A percentile compares a stretch with the other conserved stretches of the same genome.
These are phyloP conservation scores for Yamadazyma laniorum DNA, from an alignment of 805 yeast genomes.

Conservation along the genomic window DNA sequence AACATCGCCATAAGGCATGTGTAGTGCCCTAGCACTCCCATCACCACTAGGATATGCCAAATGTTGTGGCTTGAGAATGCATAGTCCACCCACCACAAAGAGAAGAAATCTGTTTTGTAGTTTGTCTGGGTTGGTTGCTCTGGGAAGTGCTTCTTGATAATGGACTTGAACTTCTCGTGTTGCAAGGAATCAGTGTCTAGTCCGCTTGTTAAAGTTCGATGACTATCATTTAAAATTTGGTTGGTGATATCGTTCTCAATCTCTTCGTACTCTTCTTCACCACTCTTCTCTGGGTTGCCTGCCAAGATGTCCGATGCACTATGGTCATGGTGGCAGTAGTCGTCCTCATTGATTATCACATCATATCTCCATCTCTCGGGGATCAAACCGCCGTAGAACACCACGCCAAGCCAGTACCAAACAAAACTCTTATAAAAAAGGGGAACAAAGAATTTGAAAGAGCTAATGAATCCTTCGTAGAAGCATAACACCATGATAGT, in stretches of 20 bases:
- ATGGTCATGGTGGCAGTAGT: slow-evolving; percentile 22
- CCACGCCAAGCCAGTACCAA: slow-evolving; percentile 80
- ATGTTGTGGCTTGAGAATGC: slow-evolving; percentile 77
- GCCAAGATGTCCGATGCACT: slow-evolving; percentile 29
- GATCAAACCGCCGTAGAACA: slow-evolving; percentile 80
- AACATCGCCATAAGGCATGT: slow-evolving; percentile 74
- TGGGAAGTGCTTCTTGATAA: slow-evolving; percentile 39
- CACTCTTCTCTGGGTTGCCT: slow-evolving; percentile 36
- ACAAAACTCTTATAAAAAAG: slow-evolving; percentile 62
- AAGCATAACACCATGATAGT: slow-evolving; percentile 57
- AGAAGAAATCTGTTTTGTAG: slow-evolving; percentile 39
- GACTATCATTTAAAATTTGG: slow-evolving; percentile 9
- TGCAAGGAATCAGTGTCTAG: slow-evolving; percentile 12
- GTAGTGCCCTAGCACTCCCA: slow-evolving; percentile 90
- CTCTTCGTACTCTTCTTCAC: slow-evolving; percentile 37
- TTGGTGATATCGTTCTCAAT: slow-evolving; percentile 18
- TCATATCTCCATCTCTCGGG: slow-evolving; percentile 89
- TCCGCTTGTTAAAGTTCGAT: neutral
- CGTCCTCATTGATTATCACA: slow-evolving; percentile 50
- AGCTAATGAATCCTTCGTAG: slow-evolving; percentile 53
- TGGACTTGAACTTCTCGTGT: slow-evolving; percentile 23
- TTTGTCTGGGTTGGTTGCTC: slow-evolving; percentile 31
- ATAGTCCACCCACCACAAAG: slow-evolving; percentile 86
- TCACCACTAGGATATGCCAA: slow-evolving; percentile 90
- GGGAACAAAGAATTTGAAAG: slow-evolving; percentile 62